A percentile compares a stretch with the other conserved stretches of the same genome.
Evolutionary conservation across 768 basidiomycete genomes (phyloP).

Genomic region (Hericium coralloides): DNA sequence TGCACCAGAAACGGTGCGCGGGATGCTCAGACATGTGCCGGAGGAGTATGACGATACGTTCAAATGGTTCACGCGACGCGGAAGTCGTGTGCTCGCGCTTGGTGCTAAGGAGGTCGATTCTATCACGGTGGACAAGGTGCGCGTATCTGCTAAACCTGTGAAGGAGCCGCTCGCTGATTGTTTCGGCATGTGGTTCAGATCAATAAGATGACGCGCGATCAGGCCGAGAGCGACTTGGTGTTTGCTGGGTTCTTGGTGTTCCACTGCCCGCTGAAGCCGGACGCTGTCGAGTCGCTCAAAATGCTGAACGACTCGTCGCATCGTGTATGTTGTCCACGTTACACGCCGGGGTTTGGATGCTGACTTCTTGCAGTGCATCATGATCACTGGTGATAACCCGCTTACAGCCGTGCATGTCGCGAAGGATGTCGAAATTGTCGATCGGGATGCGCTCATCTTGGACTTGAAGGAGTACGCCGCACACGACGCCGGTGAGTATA

Average conservation of each 20-base stretch:
- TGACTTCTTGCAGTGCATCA: conserved; percentile 62
- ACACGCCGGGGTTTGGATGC: conserved; percentile 4
- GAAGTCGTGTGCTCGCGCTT: conserved; percentile 88
- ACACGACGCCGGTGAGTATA: conserved; percentile 53
- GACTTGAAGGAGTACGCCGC: conserved; percentile 79
- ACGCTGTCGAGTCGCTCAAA: conserved; percentile 84
- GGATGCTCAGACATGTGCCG: conserved; percentile 72
- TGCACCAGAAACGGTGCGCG: conserved; percentile 93
- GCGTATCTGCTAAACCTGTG: conserved; percentile 7
- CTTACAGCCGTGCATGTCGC: conserved; percentile 96
- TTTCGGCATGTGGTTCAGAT: conserved; percentile 40
- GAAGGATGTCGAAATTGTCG: conserved; percentile 92
- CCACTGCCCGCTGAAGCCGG: conserved; percentile 93
- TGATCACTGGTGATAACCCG: conserved; percentile 99
- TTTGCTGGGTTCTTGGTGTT: conserved; percentile 99
- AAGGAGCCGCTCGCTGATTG: background rate
- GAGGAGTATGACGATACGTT: conserved; percentile 86
- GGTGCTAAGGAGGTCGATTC: conserved; percentile 78
- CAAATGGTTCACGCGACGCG: conserved; percentile 88
- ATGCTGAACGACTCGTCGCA: conserved; percentile 97
- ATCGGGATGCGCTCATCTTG: conserved; percentile 88
- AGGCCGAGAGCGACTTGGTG: conserved; percentile 65
- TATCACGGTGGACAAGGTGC: conserved; percentile 65
- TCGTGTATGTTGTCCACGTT: conserved; percentile 49
- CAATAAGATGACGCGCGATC: conserved; percentile 75